Evolutionary conservation across 345 rosid species (phyloP), one percentile per base, ranked within the genome.

Genomic region (Boechera divaricarpa): DNA sequence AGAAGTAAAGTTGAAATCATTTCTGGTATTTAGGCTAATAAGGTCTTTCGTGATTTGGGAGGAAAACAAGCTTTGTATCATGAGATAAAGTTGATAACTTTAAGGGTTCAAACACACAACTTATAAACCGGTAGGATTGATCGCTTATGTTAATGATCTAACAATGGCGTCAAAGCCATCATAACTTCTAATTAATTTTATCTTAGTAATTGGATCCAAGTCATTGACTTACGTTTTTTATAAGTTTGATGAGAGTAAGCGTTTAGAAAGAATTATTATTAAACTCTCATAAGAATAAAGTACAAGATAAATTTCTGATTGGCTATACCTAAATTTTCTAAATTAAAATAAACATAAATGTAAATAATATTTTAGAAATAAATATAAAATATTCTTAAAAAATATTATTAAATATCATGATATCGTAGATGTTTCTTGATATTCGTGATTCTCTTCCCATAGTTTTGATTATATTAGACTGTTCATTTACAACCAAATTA

Each of bases 91-190:
- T 7, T 24, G 24, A 11, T 33, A 67, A 52, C 26, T 49, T 66
- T 2, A 11, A 32, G 29, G 29, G 11, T 48, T 66, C 31, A 47
- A 47, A 28, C 29, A 15, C n/a, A 64, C 39, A 45, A 21, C 3
- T 31, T 31, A n/a, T 2, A 47, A 47, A 47, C 38, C 28, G 15
- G 18, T 45, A 47, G 41, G 35, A 41, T 62, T 62, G 33, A 41
- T 38, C 7, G 36, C 24, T 42, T 42, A 41, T 26, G 48, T 26
- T 63, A 63, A 29, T 63, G 39, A 63, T 45, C 52, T 13, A 63
- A 42, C 6, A 26, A 26, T 63, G 11, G 44, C 67, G 52, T 63
- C 67, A 63, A 42, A 28, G 13, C 52, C 52, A 26, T 42, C 12
- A 28, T 29, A 64, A 63, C 18, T 62, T 41, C 7, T 4, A 33